Percentiles rank a stretch among this genome's conserved stretches.
These are phyloP conservation scores for Globisporangium nodosum DNA, from an alignment of 352 stramenopile species.

Conservation along the genomic window DNA sequence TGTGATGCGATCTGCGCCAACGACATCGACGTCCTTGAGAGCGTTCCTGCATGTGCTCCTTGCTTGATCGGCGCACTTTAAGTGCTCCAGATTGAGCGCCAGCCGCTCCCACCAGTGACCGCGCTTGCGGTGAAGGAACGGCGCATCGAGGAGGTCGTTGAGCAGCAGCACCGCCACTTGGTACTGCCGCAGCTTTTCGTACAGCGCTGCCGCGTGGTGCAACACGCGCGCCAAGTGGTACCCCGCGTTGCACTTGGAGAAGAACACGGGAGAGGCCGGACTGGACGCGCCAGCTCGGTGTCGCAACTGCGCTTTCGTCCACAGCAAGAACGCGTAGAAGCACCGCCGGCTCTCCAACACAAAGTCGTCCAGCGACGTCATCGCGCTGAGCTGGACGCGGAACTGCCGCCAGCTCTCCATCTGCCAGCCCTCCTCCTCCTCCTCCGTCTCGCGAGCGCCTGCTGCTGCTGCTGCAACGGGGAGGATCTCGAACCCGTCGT, in stretches of 20 bases:
- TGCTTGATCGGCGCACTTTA: conserved; percentile 57
- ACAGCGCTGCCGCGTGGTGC: conserved; percentile 45
- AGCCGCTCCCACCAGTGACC: conserved; percentile 74
- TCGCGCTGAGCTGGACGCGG: conserved; percentile 25
- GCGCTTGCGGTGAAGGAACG: conserved; percentile 57
- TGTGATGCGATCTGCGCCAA: conserved; percentile 47
- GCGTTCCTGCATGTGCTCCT: conserved; percentile 40
- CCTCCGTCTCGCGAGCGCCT: conserved; percentile 1
- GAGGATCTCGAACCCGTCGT: conserved; percentile 16
- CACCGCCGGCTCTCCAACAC: conserved; percentile 45
- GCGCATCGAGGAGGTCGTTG: conserved; percentile 49
- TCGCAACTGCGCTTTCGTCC: conserved; percentile 17
- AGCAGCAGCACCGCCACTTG: conserved; percentile 58
- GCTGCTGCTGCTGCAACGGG: background rate
- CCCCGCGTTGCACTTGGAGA: conserved; percentile 57
- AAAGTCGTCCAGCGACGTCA: conserved; percentile 57
- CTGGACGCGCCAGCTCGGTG: background rate
- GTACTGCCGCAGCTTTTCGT: conserved; percentile 78
- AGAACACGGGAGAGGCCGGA: conserved; percentile 28
- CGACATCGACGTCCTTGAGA: conserved; percentile 46
- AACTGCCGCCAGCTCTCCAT: conserved; percentile 52
- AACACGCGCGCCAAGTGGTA: conserved; percentile 66
- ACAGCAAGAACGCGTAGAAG: conserved; percentile 37
- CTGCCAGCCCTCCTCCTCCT: conserved; percentile 25
- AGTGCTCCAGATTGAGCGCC: conserved; percentile 66